Evolutionary conservation across 768 basidiomycete species (phyloP).

Genomic region (Boletus fagicola): DNA sequence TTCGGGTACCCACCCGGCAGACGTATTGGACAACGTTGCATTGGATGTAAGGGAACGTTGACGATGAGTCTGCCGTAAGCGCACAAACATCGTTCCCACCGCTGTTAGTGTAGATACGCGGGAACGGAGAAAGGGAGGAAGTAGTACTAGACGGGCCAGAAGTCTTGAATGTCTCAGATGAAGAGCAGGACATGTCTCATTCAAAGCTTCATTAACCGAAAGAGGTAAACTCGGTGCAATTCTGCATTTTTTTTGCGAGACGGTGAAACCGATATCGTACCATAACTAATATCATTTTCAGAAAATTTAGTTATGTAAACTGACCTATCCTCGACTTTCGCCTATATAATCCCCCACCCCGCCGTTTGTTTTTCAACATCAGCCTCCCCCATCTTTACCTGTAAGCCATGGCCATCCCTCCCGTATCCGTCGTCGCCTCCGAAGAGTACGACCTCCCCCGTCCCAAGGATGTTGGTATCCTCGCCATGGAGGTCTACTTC

Average conservation of each 20-base stretch:
- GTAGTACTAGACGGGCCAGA: no score
- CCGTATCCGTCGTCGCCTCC: slow-evolving; percentile 7
- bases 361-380: neutral
- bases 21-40: neutral
- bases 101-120: no score
- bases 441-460: slow-evolving; percentile 39
- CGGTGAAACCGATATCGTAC: slow-evolving; percentile 33
- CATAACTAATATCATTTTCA: slow-evolving; percentile 22
- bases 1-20: neutral
- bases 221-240: neutral
- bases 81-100: neutral
- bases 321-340: neutral
- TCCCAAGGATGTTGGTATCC: slow-evolving; percentile 92
- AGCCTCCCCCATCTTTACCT: neutral
- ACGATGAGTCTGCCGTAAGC: neutral
- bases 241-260: neutral
- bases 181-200: neutral
- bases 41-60: neutral
- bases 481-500: slow-evolving; percentile 93
- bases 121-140: neutral
- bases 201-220: neutral
- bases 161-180: slow-evolving; percentile 7
- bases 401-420: slow-evolving; percentile 27
- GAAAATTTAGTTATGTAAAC: slow-evolving; percentile 30
- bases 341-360: slow-evolving; percentile 25